Evolutionary conservation across 805 yeast genomes (phyloP), one percentile per base, ranked within the genome.

Genomic region (Debaryomyces tyrocola): DNA sequence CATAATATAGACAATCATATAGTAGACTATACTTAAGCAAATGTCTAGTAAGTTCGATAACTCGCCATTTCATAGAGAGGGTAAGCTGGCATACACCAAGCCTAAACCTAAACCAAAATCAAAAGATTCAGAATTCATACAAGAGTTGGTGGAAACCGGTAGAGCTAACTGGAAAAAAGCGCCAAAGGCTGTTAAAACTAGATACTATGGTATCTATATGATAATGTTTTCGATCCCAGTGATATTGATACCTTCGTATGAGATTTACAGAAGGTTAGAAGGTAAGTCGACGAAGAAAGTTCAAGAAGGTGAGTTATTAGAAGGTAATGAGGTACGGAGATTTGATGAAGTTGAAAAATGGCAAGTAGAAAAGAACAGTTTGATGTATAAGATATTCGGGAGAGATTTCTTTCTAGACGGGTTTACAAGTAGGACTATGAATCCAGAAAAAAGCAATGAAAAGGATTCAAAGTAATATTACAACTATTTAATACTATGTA

Each of bases 121-220:
- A 17, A 54, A 55, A 10, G 55, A 59, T 21, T 57, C 64, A 9
- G 73, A 69, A 37, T 73, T 72, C 48, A 59, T 69, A 29, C 54
- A 59, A 37, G 72, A 66, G 43, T 56, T 71, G 47, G 66, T 62
- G 6, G 67, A 67, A 38, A 70, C 76, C 0, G 78, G 77, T 8
- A 54, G 57, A 45, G 71, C 73, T 4, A 63, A 72, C 54, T 73
- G 78, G 78, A 70, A 70, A 43, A 69, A 64, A 50, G 77, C 77
- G 0, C 75, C 76, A 2, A 52, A 55, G 42, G 74, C 63, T 37
- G 58, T 73, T 17, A 67, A 60, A 48, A 59, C 55, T 10, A 49
- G 74, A 34, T 71, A 70, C 52, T 58, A 63, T 29, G 77, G 76
- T 7, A 58, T 73, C 6, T 70, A 60, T 50, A 50, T 69, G 55